Base-by-base conservation (phyloP, 441 rosid species). In the Euphorbia schlechtendalii region DNA sequence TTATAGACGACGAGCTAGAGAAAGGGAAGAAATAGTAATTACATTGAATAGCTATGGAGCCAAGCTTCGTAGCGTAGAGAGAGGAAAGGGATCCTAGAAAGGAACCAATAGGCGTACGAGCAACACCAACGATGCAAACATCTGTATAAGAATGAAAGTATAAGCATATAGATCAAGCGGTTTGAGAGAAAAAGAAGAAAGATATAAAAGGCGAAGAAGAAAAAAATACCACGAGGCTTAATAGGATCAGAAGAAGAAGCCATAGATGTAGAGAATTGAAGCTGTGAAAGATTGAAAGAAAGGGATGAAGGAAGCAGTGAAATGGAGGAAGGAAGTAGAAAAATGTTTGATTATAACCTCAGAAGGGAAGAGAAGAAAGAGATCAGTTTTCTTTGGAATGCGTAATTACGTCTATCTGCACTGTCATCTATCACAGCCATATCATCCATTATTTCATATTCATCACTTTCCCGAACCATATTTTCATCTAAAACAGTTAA, bases 11-110 rank as follows among this genome's bases (percentile, higher is more conserved):
- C 3, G 62, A 48, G 28, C 46, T 56, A 57, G 55, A 45, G 12
- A 65, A 59, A 40, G 56, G 21, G 54, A 59, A 59, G 67, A 3
- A 51, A 56, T 40, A 22, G 27, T 0, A 15, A 10, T 60, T 76
- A 87, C 98, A 66, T 48, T 62, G 71, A 62, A 92, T 89, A 70
- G 88, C 90, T 49, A 89, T 71, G 54, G 98, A 87, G 6, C 99
- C 97, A 60, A 93, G 97, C 75, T 77, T 80, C 51, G 96, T 73
- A 36, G 99, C 96, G n/a, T 91, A 69, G 45, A 90, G 61, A 64
- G 93, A 93, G 21, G 97, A 93, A 59, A 93, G 89, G 54, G 95
- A 81, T 56, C 99, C 99, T 65, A 90, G 88, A 74, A 93, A 84
- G 59, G 74, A 89, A 24, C 99, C 99, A 68, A 93, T 80, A 15